Evolutionary conservation across 345 rosid genomes (phyloP), one percentile per base, ranked within the genome.

Genomic region (Clarkia xantiana): DNA sequence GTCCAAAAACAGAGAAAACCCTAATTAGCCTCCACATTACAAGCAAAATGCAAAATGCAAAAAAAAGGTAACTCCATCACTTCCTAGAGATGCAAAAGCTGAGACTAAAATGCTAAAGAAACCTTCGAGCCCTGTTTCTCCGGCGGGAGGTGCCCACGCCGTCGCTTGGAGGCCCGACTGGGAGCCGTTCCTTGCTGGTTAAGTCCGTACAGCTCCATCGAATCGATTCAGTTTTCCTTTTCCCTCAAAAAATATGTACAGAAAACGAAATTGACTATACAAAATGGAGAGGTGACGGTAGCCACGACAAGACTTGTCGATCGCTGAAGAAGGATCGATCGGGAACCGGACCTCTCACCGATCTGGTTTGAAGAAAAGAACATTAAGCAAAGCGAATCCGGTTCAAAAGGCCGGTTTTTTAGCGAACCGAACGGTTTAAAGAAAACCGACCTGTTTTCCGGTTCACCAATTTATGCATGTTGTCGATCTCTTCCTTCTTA

Each of bases 141-240:
- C 67, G 23, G 71, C 93, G 18, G 60, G 58, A 10, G 75, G 70
- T 25, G 62, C 66, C 96, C 94, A 86, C 40, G 79, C 76, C 52
- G 79, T 52, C 10, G 41, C 34, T 41, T 38, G 68, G 54, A 67
- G 78, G 42, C 66, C 82, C 58, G 83, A 62, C 23, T 77, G 94
- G n/a, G 81, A 73, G 49, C 73, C 86, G 55, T 70, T 75, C 45
- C 73, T 61, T 0, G 63, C 57, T 44, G 77, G 67, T 59, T 76
- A 43, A 74, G 82, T 56, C 77, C 84, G 70, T 88, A 88, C 69
- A 84, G 63, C 66, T 81, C 94, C 88, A 87, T 87, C 46, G 15
- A 51, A 51, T 36, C 46, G 1, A 22, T 11, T 22, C 47, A 48
- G 58, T 18, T 47, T 45, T 47, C 47, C 42, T 47, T 45, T 47